phyloP scores from a whole-genome alignment of 2,329 filamentous ascomycete species.

The Aspergillus sp. region DNA sequence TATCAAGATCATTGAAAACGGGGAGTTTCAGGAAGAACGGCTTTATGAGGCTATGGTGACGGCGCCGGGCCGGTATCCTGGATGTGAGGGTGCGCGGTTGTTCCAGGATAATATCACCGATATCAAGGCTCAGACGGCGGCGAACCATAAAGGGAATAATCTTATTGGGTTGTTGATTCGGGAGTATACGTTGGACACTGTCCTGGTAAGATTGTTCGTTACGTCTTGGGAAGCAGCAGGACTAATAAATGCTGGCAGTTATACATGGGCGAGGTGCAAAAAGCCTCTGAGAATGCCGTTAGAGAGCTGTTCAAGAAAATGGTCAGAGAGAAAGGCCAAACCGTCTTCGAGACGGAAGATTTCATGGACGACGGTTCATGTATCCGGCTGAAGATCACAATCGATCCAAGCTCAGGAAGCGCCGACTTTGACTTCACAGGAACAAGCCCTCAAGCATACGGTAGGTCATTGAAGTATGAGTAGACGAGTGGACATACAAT shows the following conservation, averaged over 20 bases:
- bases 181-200: constrained; percentile 64
- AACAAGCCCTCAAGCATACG: constrained; percentile 77
- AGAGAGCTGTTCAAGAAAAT: constrained; percentile 68
- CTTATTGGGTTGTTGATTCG: no score
- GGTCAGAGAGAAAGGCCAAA: constrained; percentile 64
- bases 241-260: constrained; percentile 49
- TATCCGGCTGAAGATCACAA: constrained; percentile 72
- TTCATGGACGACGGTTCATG: constrained; percentile 87
- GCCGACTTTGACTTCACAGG: constrained; percentile 77
- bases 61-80: constrained; percentile 71
- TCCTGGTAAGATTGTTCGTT: constrained; percentile 33
- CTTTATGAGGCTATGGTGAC: constrained; percentile 70
- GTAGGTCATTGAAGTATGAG: constrained; percentile 15
- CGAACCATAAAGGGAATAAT: constrained; percentile 51
- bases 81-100: constrained; percentile 75
- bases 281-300: constrained; percentile 75
- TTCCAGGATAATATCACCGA: constrained; percentile 83
- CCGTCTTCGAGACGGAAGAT: constrained; percentile 66
- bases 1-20: constrained; percentile 69
- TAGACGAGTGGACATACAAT: no score
- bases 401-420: constrained; percentile 72
- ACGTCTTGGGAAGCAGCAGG: fast-evolving
- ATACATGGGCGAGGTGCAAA: constrained; percentile 81
- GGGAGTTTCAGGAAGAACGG: constrained; percentile 74
- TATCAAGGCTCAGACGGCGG: constrained; percentile 81